phyloP scores from a whole-genome alignment of 257 asterid genomes.

The Solanum gracilifrons region DNA sequence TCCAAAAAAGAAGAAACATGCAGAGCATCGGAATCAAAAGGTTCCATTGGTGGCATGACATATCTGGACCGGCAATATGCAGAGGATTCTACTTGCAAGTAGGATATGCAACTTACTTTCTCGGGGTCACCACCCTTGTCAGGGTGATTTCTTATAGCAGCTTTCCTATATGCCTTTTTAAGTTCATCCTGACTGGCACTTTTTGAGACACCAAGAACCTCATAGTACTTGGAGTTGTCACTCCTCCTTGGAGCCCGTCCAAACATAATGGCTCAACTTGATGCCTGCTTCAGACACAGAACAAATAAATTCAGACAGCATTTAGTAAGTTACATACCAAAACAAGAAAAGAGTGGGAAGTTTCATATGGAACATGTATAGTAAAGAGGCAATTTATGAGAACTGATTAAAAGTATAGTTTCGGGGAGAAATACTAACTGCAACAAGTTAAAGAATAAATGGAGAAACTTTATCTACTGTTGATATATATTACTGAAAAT shows the following conservation, averaged over 20 bases:
- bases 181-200: slow-evolving; percentile 37
- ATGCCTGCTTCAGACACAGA: neutral
- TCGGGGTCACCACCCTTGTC: slow-evolving; percentile 63
- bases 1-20: neutral
- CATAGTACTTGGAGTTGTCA: slow-evolving; percentile 35
- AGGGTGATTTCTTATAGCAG: slow-evolving; percentile 48
- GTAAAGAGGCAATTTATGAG: neutral
- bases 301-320: neutral
- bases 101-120: slow-evolving; percentile 16
- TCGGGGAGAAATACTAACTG: neutral
- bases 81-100: neutral
- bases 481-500: neutral
- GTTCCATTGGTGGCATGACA: neutral
- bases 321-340: neutral
- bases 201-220: slow-evolving; percentile 35
- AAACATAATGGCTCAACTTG: slow-evolving; percentile 19
- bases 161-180: slow-evolving; percentile 44
- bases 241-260: slow-evolving; percentile 27
- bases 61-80: neutral
- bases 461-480: neutral
- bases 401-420: neutral
- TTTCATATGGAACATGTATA: neutral
- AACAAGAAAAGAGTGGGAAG: neutral
- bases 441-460: neutral
- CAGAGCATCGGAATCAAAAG: neutral